phyloP scores from a whole-genome alignment of 163 green algal genomes.

The Volvox carteri region DNA sequence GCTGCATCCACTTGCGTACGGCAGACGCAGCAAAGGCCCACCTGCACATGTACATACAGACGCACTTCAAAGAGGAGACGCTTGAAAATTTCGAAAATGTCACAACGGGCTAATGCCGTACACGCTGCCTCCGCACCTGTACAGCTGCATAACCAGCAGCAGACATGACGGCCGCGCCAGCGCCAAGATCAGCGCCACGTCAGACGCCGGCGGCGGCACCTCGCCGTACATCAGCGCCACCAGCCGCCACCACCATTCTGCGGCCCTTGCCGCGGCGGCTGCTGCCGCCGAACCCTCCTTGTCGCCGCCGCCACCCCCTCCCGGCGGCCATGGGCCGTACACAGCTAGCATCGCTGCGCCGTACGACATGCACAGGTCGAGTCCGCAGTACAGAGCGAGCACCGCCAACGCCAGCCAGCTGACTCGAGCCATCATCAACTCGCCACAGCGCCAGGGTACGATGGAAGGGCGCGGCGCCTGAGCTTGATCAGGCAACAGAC shows the following conservation, averaged over 20 bases:
- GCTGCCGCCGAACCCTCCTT: background rate
- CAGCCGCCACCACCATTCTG: conserved; percentile 16
- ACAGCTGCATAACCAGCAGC: conserved; percentile 65
- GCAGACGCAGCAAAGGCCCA: conserved; percentile 33
- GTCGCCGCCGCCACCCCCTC: background rate
- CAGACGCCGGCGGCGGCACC: conserved; percentile 53
- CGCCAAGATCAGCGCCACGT: conserved; percentile 51
- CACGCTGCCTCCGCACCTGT: too few species aligned
- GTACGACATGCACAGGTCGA: conserved; percentile 65
- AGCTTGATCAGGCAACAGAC: too few species aligned
- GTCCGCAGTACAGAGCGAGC: conserved; percentile 56
- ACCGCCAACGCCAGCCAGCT: conserved; percentile 68
- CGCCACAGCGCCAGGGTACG: too few species aligned
- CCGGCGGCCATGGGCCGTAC: conserved; percentile 17
- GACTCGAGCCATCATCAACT: too few species aligned
- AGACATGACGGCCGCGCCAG: conserved; percentile 69
- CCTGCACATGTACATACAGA: conserved; percentile 13
- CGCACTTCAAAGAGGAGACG: too few species aligned
- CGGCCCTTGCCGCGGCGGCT: background rate
- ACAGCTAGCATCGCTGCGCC: conserved; percentile 28
- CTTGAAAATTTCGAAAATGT: too few species aligned
- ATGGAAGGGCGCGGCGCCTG: too few species aligned
- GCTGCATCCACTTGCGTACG: conserved; percentile 17
- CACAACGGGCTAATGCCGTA: too few species aligned
- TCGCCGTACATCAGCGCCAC: conserved; percentile 52